Percentiles rank a stretch among this genome's conserved stretches.
These are phyloP conservation scores for Barbarea vulgaris DNA, from an alignment of 345 rosid genomes.

Conservation along the genomic window DNA sequence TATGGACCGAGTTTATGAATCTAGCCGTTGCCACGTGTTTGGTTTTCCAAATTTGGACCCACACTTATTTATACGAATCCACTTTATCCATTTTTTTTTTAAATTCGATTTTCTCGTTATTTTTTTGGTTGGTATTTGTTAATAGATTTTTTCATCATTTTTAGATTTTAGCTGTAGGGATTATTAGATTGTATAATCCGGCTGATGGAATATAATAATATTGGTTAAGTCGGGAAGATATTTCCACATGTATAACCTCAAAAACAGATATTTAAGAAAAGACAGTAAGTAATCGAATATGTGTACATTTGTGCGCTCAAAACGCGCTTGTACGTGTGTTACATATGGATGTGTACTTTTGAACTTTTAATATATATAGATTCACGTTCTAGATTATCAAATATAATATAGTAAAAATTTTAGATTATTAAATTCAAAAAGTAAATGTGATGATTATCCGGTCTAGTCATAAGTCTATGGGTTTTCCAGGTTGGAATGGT, in stretches of 20 bases:
- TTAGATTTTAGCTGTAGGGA: constrained; percentile 29
- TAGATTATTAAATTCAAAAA: constrained; percentile 17
- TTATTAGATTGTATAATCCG: constrained; percentile 17
- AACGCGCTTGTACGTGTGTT: constrained; percentile 37
- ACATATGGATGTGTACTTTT: constrained; percentile 31
- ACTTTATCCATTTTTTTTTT: neutral
- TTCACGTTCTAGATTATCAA: constrained; percentile 19
- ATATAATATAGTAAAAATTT: neutral
- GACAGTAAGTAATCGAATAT: constrained; percentile 31
- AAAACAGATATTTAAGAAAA: constrained; percentile 25
- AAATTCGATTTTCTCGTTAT: constrained; percentile 16
- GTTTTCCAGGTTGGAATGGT: constrained; percentile 37
- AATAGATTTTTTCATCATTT: too few relatives aligned
- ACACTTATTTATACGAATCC: constrained; percentile 2
- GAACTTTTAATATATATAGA: neutral
- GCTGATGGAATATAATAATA: neutral
- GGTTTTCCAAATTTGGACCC: constrained; percentile 20
- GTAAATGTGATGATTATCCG: constrained; percentile 23
- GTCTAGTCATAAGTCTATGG: constrained; percentile 7
- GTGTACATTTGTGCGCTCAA: constrained; percentile 24
- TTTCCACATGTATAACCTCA: constrained; percentile 10
- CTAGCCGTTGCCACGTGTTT: constrained; percentile 28
- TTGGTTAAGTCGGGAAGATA: neutral
- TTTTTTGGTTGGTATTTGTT: constrained; percentile 11
- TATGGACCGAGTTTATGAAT: constrained; percentile 19